phyloP scores from a whole-genome alignment of 2,329 filamentous ascomycete species.

The Fulvia fulva region DNA sequence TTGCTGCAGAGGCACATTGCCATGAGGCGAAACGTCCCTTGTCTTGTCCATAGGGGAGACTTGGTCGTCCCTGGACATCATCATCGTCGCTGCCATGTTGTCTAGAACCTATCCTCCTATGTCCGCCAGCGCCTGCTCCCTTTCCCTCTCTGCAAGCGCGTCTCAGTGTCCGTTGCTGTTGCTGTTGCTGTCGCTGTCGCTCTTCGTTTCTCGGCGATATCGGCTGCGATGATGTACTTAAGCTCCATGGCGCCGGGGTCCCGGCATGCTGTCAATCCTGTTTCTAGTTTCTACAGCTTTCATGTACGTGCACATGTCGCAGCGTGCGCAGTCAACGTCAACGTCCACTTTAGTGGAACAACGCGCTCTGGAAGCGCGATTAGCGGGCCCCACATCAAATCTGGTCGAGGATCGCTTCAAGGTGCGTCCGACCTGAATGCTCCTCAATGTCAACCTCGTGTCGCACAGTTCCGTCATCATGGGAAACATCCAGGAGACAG shows the following conservation, averaged over 20 bases:
- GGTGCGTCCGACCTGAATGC: not conserved
- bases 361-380: not conserved
- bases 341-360: not conserved
- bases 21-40: not conserved
- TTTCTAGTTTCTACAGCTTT: too few relatives aligned
- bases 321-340: not conserved
- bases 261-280: not conserved
- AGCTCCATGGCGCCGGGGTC: not conserved
- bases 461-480: not conserved
- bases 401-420: not conserved
- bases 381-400: not conserved
- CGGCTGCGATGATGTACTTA: not conserved
- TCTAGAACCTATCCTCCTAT: not conserved
- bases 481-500: not conserved
- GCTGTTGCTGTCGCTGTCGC: not conserved
- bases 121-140: not conserved
- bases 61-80: slow-evolving; percentile 4
- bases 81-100: slow-evolving; percentile 2
- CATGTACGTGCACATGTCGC: not conserved
- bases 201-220: not conserved
- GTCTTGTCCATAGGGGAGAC: not conserved
- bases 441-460: not conserved
- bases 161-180: not conserved
- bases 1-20: not conserved
- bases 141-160: not conserved